Evolutionary conservation across 768 basidiomycete genomes (phyloP), one percentile per base, ranked within the genome.

Genomic region (Bullera alba): DNA sequence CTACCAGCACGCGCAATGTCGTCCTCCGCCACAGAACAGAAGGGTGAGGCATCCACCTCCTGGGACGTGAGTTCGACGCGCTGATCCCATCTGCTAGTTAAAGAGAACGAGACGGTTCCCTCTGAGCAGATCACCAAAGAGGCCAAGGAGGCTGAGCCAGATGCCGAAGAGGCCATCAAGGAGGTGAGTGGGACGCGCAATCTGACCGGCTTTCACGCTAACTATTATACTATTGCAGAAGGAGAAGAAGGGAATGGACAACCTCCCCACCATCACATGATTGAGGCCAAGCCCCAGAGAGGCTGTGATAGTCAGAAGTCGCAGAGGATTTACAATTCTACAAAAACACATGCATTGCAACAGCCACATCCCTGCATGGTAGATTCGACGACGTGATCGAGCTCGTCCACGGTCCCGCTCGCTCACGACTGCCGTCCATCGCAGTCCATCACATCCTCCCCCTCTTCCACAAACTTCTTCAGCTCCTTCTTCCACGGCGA

Each of bases 401-500:
- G 4, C 17, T 16, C 10, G 16, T 21, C 3, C 16, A 46, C 14
- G 19, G 12, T 26, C 37, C 26, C 28, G 26, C 2, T 19, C 36
- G 6, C n/a, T 50, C 28, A 61, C 34, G 53, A 54, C 8, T 59
- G 61, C 39, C 63, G 21, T 4, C 67, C 63, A 60, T 62, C 63
- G 38, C 58, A 62, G 34, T 65, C 63, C 65, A 67, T 67, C 15
- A 68, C 66, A 32, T 68, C 66, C 53, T 66, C 62, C 2, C 64
- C 67, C 37, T 69, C 60, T 41, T 65, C 64, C 15, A 63, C 61
- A 46, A 57, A 63, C 47, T 51, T 44, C 59, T 64, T 64, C 44
- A 89, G 74, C 71, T 92, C 90, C 28, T 77, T 79, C 67, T 76
- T 77, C 88, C 89, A 96, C 7, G 87, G 88, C 60, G 85, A 85